A percentile compares a stretch with the other conserved stretches of the same genome.
phyloP scores from a whole-genome alignment of 2,329 filamentous ascomycete species.

The Didymella segeticola region DNA sequence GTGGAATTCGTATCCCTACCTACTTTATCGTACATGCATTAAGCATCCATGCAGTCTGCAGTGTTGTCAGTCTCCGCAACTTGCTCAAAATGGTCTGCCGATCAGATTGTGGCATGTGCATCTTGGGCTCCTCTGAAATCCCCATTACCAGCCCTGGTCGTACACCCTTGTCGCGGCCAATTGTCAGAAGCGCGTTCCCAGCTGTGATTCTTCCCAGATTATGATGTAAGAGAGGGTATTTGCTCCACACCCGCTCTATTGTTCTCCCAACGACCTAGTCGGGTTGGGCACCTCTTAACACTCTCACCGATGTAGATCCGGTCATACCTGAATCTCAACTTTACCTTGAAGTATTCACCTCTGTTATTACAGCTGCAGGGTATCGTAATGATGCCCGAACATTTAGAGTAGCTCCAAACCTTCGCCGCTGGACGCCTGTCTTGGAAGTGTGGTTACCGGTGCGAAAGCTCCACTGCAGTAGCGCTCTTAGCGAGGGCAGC shows the following conservation, averaged over 20 bases:
- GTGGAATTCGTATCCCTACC: background rate
- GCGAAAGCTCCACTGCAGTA: constrained; percentile 49
- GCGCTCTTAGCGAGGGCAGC: constrained; percentile 67
- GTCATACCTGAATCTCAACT: constrained; percentile 73
- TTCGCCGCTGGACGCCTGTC: no score
- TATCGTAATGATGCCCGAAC: constrained; percentile 67
- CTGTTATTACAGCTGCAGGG: constrained; percentile 67
- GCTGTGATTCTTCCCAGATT: no score
- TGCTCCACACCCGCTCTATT: background rate
- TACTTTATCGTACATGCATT: background rate
- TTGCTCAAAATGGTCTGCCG: background rate
- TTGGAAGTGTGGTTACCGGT: constrained; percentile 74
- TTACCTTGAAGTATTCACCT: constrained; percentile 75
- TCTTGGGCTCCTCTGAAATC: background rate
- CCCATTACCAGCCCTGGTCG: background rate
- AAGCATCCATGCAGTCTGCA: background rate
- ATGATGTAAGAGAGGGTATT: no score
- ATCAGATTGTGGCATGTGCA: background rate
- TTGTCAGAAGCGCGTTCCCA: no score
- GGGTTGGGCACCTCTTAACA: constrained; percentile 65
- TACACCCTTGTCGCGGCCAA: background rate
- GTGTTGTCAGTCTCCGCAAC: background rate
- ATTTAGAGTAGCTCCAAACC: no score
- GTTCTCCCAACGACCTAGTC: constrained; percentile 64
- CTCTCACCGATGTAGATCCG: constrained; percentile 68